A percentile compares a stretch with the other conserved stretches of the same genome.
Evolutionary conservation across 192 early-diverging fungal genomes (phyloP).

Genomic region (Backusella tarrabulga): DNA sequence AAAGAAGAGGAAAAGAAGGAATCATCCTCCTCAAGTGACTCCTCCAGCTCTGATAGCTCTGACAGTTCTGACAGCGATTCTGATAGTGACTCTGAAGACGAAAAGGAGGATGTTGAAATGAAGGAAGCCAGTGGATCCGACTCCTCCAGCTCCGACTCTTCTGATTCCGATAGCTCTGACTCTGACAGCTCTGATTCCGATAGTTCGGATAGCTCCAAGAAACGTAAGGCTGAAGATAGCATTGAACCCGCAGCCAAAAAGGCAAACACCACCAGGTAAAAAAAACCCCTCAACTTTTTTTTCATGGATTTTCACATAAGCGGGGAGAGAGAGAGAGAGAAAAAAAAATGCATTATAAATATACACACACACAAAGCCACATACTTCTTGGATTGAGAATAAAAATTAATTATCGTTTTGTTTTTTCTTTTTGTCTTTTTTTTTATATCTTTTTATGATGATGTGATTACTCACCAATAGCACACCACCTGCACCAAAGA

Average conservation of each 20-base stretch:
- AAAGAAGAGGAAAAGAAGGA: background rate
- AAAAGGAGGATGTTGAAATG: conserved; percentile 2
- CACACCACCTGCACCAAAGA: background rate
- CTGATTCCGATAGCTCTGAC: background rate
- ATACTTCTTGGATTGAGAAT: conserved; percentile 5
- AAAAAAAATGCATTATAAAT: conserved; percentile 1
- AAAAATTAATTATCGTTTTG: conserved; percentile 10
- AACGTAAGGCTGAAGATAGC: conserved; percentile 40
- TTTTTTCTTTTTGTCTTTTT: background rate
- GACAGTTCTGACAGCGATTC: conserved; percentile 26
- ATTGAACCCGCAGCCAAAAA: conserved; percentile 18
- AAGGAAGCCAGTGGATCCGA: background rate
- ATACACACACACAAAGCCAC: background rate
- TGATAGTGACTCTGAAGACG: conserved; percentile 5
- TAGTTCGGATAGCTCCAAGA: conserved; percentile 36
- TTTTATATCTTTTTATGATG: conserved; percentile 5
- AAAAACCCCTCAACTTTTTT: background rate
- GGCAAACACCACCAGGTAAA: conserved; percentile 13
- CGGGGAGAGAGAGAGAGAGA: background rate
- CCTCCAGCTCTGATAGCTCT: conserved; percentile 16
- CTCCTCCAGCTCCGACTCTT: background rate
- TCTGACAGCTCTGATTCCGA: conserved; percentile 4
- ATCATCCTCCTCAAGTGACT: conserved; percentile 18
- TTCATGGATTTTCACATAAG: background rate
- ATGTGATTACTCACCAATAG: background rate